A percentile compares a stretch with the other conserved stretches of the same genome.
Evolutionary conservation across 176 grass and related monocot species (phyloP).

Genomic region (Carex myosuroides): DNA sequence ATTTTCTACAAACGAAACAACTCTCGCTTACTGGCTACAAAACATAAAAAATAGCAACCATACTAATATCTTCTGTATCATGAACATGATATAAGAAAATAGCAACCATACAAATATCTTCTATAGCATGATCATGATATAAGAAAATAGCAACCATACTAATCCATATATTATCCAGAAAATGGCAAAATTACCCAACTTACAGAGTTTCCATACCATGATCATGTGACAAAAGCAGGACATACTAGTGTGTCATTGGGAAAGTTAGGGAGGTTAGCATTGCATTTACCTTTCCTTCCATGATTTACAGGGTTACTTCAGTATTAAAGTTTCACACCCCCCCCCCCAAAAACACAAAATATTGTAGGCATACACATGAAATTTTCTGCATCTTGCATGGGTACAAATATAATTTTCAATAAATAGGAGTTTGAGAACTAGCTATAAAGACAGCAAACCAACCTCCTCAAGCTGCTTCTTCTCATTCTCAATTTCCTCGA

Average conservation of each 20-base stretch:
- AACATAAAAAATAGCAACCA: background rate
- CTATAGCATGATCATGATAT: background rate
- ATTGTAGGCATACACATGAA: background rate
- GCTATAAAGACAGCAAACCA: background rate
- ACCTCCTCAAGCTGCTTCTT: conserved; percentile 24
- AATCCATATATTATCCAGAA: background rate
- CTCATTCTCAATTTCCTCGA: conserved; percentile 10
- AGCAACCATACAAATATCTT: background rate
- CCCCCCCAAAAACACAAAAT: too few species aligned
- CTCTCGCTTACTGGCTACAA: background rate
- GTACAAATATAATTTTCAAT: background rate
- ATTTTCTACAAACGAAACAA: background rate
- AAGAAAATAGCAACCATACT: background rate
- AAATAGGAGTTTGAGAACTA: background rate
- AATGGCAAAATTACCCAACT: background rate
- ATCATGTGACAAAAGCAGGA: background rate
- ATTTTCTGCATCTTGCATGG: background rate
- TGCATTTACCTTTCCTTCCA: background rate
- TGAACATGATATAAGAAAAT: background rate
- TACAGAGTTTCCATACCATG: background rate
- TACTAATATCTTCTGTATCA: background rate
- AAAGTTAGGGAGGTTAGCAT: background rate
- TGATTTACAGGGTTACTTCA: background rate
- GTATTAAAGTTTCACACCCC: background rate
- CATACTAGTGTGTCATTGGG: background rate